Conservation (phyloP, 345 rosid species). For the Xanthoceras sorbifolium region DNA sequence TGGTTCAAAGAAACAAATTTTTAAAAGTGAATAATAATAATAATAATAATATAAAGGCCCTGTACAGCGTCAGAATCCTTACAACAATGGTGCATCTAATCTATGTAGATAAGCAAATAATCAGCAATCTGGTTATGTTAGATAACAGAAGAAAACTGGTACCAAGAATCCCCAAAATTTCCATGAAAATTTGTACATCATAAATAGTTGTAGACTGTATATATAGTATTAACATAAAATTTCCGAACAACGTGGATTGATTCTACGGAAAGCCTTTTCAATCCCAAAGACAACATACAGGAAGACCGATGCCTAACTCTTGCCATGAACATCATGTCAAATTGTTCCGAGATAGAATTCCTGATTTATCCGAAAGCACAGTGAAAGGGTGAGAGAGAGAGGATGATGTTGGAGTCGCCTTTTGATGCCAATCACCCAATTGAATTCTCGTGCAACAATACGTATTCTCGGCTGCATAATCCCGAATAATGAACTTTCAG, state of each 20-base stretch:
- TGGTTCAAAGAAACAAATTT: too few relatives aligned
- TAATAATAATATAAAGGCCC: too few relatives aligned
- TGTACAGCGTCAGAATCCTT: too few relatives aligned
- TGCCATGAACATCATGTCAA: background rate
- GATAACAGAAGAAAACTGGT: too few relatives aligned
- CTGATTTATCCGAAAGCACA: background rate
- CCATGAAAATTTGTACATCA: background rate
- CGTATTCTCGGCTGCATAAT: slow-evolving; percentile 82
- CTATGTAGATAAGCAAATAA: too few relatives aligned
- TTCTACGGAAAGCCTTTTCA: background rate
- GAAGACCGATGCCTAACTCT: background rate
- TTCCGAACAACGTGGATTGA: background rate
- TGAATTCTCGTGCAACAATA: slow-evolving; percentile 78
- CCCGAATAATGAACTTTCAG: background rate
- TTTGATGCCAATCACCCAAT: slow-evolving; percentile 26
- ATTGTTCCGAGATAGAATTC: slow-evolving; percentile 1
- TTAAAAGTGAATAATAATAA: background rate
- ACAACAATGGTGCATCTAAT: too few relatives aligned
- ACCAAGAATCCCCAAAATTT: background rate
- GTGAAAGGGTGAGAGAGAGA: slow-evolving; percentile 6
- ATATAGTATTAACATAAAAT: background rate
- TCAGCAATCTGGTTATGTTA: too few relatives aligned
- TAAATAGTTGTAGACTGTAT: too few relatives aligned
- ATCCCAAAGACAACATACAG: background rate
- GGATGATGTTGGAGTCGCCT: slow-evolving; percentile 9